These are phyloP conservation scores for Cadophora sp. DNA, from an alignment of 2,329 filamentous ascomycete species.

Conservation along the genomic window DNA sequence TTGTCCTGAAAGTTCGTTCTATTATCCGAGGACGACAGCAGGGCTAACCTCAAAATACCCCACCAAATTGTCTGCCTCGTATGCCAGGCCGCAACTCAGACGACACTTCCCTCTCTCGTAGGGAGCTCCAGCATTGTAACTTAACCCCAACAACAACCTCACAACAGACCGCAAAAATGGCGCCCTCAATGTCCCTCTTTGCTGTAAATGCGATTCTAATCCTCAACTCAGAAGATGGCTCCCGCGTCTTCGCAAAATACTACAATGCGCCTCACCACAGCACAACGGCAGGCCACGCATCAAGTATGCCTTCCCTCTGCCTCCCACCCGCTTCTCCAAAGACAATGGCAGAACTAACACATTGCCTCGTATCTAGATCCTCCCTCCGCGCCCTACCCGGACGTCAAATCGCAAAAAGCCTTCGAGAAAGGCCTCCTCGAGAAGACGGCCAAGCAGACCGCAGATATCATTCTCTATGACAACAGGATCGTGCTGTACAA, in stretches of 20 bases:
- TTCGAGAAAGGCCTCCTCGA: slow-evolving; percentile 96
- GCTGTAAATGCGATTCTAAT: slow-evolving; percentile 80
- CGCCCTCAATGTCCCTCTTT: slow-evolving; percentile 77
- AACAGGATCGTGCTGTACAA: slow-evolving; percentile 97
- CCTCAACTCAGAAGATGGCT: slow-evolving; percentile 85
- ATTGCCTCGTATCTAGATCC: slow-evolving; percentile 46
- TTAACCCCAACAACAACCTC: slow-evolving; percentile 3
- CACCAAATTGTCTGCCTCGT: slow-evolving; percentile 12
- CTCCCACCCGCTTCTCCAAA: too few species aligned
- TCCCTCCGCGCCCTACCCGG: slow-evolving; percentile 77
- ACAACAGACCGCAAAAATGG: slow-evolving; percentile 57
- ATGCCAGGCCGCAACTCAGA: slow-evolving; percentile 21
- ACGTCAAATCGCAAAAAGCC: slow-evolving; percentile 90
- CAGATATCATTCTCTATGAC: slow-evolving; percentile 97
- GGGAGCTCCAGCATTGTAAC: background rate
- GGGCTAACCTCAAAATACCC: too few species aligned
- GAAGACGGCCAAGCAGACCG: slow-evolving; percentile 94
- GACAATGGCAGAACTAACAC: too few species aligned
- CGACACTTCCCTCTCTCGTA: slow-evolving; percentile 27
- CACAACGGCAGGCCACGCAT: slow-evolving; percentile 42
- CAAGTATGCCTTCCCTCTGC: slow-evolving; percentile 12
- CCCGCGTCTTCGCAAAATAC: slow-evolving; percentile 94
- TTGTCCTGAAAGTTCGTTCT: too few species aligned
- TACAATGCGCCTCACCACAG: slow-evolving; percentile 72
- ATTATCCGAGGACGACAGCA: too few species aligned